Evolutionary conservation across 2,329 filamentous ascomycete genomes (phyloP), one percentile per base, ranked within the genome.

Genomic region (Verticillium isaacii): DNA sequence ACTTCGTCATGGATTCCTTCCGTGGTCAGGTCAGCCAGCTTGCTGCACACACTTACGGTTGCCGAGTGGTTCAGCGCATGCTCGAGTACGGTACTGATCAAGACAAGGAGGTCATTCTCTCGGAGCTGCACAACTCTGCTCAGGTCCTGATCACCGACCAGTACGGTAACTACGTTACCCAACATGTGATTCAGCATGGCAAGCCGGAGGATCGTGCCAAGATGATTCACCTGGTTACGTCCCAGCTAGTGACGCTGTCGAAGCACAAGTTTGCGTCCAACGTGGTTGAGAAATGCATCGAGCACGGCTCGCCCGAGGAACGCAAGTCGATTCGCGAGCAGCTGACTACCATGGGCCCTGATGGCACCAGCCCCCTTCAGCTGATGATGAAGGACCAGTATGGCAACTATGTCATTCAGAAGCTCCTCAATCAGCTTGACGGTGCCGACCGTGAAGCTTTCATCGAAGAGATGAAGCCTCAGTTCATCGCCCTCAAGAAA

Each of bases 231-330:
- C 80, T 92, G 56, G 89, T 98, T 66, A 88, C 89, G 66, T 80
- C 82, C 14, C 85, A 92, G 62, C 79, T 97, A 2, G 76, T 97
- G 45, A 78, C 79, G 1, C 88, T 92, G 68, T 97, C 93, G 32
- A 97, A 93, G 79, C 92, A 98, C 79, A 99, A 99, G 73, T 96
- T 92, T 70, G 94, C 95, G 0, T 97, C 93, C 70, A 98, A 99
- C 69, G 94, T 99, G 2, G 94, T 99, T 0, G 95, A 99, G 76
- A 94, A 92, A 75, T 96, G 93, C 72, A 89, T 98, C 63, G 81
- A 89, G 61, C 85, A 83, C 67, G 92, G 91, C 23, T 86, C 86
- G 0, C 78, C 84, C 23, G 80, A 88, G 58, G 90, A 96, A 72
- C 87, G 90, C 59, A 83, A 81, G 37, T 81, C 83, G 36, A 92